Percentiles rank a stretch among this genome's conserved stretches.
Conservation (phyloP, 2,329 filamentous ascomycete species). For the Paradendryphiella salina region DNA sequence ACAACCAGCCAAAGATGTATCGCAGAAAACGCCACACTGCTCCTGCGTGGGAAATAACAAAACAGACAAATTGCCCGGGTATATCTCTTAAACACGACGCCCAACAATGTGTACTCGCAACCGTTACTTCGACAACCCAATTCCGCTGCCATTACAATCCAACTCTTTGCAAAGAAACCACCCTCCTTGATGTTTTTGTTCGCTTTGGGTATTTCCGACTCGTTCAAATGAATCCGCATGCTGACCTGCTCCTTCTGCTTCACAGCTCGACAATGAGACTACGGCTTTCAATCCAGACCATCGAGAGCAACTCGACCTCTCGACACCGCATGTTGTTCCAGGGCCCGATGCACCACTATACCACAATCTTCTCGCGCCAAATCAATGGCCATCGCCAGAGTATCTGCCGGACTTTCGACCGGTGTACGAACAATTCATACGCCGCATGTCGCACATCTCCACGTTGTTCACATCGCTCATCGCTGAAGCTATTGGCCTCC, state of each 20-base stretch:
- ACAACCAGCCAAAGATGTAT: neutral
- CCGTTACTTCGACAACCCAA: conserved; percentile 2
- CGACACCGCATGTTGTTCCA: conserved; percentile 73
- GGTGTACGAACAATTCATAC: conserved; percentile 75
- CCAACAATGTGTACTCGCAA: conserved; percentile 12
- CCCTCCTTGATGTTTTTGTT: neutral
- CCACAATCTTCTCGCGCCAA: conserved; percentile 73
- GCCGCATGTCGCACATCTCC: conserved; percentile 71
- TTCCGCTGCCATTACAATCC: conserved; percentile 15
- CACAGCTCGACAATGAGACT: conserved; percentile 59
- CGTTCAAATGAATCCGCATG: conserved; percentile 9
- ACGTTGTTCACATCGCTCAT: conserved; percentile 77
- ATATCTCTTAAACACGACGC: conserved; percentile 12
- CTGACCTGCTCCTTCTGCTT: conserved; percentile 15
- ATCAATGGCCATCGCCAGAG: conserved; percentile 72
- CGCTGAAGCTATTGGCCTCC: conserved; percentile 78
- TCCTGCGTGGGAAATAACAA: neutral
- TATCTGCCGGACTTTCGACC: conserved; percentile 69
- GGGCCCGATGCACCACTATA: conserved; percentile 66
- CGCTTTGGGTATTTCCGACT: neutral
- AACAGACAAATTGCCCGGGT: conserved; percentile 7
- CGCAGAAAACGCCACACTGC: neutral
- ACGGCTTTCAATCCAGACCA: conserved; percentile 78
- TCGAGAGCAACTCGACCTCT: conserved; percentile 84
- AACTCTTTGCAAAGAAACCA: neutral